Conservation (phyloP, 2,329 filamentous ascomycete species). For the Paraphoma sp. region DNA sequence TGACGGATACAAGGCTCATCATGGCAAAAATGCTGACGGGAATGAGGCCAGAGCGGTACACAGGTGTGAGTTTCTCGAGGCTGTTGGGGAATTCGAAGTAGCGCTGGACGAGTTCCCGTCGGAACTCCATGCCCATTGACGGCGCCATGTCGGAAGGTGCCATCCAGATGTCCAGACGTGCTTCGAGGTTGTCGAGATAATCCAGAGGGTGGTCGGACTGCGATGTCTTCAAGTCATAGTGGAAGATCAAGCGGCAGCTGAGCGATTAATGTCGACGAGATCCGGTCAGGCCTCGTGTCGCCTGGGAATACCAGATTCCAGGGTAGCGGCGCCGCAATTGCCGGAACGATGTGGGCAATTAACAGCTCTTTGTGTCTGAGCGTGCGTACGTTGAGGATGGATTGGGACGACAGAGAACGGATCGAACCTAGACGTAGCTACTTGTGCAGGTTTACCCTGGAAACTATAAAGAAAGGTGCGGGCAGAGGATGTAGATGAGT, state of each 20-base stretch:
- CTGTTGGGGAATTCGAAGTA: conserved; percentile 37
- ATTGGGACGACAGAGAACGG: conserved; percentile 5
- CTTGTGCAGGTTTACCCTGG: conserved; percentile 5
- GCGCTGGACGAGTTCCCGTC: conserved; percentile 19
- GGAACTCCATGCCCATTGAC: conserved; percentile 6
- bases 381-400: conserved; percentile 1
- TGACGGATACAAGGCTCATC: conserved; percentile 55
- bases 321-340: neutral
- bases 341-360: neutral
- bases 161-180: conserved; percentile 12
- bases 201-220: conserved; percentile 6
- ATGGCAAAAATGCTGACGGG: conserved; percentile 56
- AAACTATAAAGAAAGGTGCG: conserved; percentile 4
- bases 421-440: conserved; percentile 10
- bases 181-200: neutral
- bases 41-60: conserved; percentile 52
- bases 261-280: conserved; percentile 1
- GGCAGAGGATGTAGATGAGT: conserved; percentile 10
- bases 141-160: conserved; percentile 11
- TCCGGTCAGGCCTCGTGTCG: conserved; percentile 6
- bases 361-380: conserved; percentile 6
- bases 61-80: conserved; percentile 36
- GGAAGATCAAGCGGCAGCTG: conserved; percentile 12
- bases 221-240: conserved; percentile 23
- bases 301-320: conserved; percentile 2